These are phyloP conservation scores for Cavenderia fasciculata DNA, from an alignment of 78 protist genomes.

Conservation along the genomic window DNA sequence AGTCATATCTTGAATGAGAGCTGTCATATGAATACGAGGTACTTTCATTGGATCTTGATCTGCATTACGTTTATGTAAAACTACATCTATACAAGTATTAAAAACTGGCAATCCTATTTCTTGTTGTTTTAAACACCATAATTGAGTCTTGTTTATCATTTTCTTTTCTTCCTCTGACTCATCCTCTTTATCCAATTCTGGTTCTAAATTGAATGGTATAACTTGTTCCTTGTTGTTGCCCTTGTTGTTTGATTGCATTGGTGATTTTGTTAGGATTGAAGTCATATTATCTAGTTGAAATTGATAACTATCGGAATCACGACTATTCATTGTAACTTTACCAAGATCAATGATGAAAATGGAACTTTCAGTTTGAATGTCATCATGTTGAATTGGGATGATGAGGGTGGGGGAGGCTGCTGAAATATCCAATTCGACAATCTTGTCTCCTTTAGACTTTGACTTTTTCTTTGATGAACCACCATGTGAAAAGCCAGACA, in stretches of 20 bases:
- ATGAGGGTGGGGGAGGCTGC: conserved; percentile 49
- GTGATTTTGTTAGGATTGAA: conserved; percentile 29
- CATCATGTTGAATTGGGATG: conserved; percentile 4
- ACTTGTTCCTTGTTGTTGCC: background rate
- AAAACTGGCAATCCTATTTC: conserved; percentile 12
- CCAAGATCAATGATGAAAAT: conserved; percentile 51
- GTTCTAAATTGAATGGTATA: conserved; percentile 4
- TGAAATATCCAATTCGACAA: conserved; percentile 1
- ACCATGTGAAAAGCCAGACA: conserved; percentile 46
- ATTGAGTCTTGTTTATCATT: background rate
- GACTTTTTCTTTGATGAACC: background rate
- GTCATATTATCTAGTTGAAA: conserved; percentile 15
- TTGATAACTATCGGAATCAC: background rate
- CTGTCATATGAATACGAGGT: conserved; percentile 8
- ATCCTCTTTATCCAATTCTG: conserved; percentile 3
- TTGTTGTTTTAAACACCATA: conserved; percentile 1
- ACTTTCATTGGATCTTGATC: background rate
- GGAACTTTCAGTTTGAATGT: background rate
- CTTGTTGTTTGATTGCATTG: background rate
- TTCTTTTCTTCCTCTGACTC: background rate
- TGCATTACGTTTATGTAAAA: background rate
- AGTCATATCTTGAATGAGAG: background rate
- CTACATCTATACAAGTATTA: conserved; percentile 50
- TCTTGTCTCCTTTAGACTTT: background rate
- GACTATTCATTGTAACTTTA: conserved; percentile 4